Base-by-base conservation (phyloP, 2,329 filamentous ascomycete genomes). In the Ceratocystis lukuohia region DNA sequence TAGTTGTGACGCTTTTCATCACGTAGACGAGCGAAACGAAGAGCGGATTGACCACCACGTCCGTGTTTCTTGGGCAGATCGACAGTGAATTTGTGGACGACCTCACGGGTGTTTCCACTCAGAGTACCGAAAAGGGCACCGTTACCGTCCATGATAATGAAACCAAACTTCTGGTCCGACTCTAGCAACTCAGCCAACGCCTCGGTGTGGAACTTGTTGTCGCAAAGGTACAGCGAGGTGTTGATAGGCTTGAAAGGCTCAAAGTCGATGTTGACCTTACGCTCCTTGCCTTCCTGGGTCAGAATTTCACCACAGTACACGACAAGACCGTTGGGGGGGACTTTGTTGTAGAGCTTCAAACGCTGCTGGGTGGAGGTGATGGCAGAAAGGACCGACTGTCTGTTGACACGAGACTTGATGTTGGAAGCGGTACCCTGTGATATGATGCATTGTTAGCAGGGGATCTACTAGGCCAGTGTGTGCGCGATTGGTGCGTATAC, bases 231-330 rank as follows among this genome's bases (percentile, higher is more conserved):
- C 61, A 99, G 84, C 57, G 95, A 99, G 45, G 94, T 99, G 79
- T 99, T 99, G 85, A 99, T 99, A 69, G 94, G 94, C 83, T 99
- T 99, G 84, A 99, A 99, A 41, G 94, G 94, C 79, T 99, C 94
- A 76, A 99, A 99, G 76, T 99, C 95, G 76, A 99, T 99, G 79
- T 99, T 99, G 81, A 99, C 95, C 83, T 96, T 99, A 75, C 94
- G 85, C 80, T 99, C 94, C 79, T 99, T 99, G 78, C 94, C 94
- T 81, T 99, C 94, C 37, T 87, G 88, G 66, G 94, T 99, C 81
- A 99, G 88, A 76, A 99, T 97, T 96, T 99, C 94, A 87, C 94
- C 94, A 77, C 94, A 99, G 84, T 99, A 99, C 71, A 99, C 89
- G 71, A 99, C 94, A 71, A 99, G 82, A 68, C 94, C 94, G 78